Conservation (phyloP, 345 rosid genomes). For the Eutrema yunnanense region DNA sequence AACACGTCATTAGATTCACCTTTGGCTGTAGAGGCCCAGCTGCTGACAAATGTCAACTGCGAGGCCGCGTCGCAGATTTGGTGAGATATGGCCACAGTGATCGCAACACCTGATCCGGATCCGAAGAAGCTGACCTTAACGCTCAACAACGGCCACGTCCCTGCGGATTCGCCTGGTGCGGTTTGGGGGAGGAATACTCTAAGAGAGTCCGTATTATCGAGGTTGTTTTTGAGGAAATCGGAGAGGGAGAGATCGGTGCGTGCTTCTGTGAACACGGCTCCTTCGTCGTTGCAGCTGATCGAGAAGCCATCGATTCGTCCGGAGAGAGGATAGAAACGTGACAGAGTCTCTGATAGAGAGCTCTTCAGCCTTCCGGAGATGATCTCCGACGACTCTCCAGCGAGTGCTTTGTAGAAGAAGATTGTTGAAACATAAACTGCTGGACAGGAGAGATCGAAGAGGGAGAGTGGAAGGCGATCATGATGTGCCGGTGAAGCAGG, state of each 20-base stretch:
- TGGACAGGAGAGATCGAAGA: background rate
- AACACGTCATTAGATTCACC: background rate
- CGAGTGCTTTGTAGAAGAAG: background rate
- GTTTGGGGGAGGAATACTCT: background rate
- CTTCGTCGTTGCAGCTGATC: background rate
- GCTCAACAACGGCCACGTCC: background rate
- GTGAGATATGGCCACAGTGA: background rate
- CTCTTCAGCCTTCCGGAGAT: background rate
- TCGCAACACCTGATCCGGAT: background rate
- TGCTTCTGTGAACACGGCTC: background rate
- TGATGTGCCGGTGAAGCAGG: background rate
- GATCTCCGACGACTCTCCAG: background rate
- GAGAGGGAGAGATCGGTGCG: background rate
- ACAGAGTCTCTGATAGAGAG: background rate
- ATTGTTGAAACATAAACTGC: background rate
- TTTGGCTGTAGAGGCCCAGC: background rate
- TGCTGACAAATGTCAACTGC: background rate
- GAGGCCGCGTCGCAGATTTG: background rate
- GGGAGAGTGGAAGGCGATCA: background rate
- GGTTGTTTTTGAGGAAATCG: background rate
- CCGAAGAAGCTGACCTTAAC: background rate
- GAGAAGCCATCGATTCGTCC: background rate
- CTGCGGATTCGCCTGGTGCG: background rate
- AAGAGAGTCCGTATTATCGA: background rate
- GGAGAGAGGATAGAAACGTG: background rate